Base-by-base conservation (phyloP, 1,284 basidiomycete genomes). In the Rhodotorula glutinis region DNA sequence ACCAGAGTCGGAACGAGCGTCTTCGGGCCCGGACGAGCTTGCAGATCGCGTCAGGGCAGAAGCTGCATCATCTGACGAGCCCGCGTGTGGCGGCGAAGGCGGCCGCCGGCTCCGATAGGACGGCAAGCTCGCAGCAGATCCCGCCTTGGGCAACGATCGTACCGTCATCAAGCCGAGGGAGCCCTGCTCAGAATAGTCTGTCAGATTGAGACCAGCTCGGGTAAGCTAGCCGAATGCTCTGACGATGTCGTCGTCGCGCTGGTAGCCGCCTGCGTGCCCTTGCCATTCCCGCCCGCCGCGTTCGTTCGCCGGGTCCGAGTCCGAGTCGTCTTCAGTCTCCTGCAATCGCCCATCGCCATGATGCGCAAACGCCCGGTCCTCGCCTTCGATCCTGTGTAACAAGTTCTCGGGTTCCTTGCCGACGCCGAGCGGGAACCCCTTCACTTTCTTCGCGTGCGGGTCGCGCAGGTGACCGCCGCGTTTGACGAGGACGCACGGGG, bases 401-500 rank as follows among this genome's bases (percentile, higher is more conserved):
- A 38, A n/a, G 23, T 38, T n/a, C 11, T 14, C 52, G 19, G 52
- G 29, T 23, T 53, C 29, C 29, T 33, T 40, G 19, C 19, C 21
- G 30, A 13, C 30, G 21, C 21, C 53, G 23, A 41, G 40, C n/a
- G 49, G 49, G 58, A 59, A 59, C n/a, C 49, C 64, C 47, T 59
- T 43, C 46, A 61, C 57, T 33, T 66, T 61, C 27, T 62, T 58
- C 61, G 60, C 57, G 8, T 41, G 33, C 43, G 63, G 63, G 58
- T 65, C 63, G 53, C 63, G 56, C 16, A 70, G 44, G 27, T 63
- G 60, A 7, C 69, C 69, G 3, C 69, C 69, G 7, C 65, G 44
- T 17, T 51, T 53, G 27, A 57, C 43, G n/a, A 71, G 59, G 3
- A 68, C 57, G 16, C 57, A 41, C 11, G 70, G 70, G 8, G 70